Evolutionary conservation across 2,329 filamentous ascomycete genomes (phyloP), one percentile per base, ranked within the genome.

Genomic region (Cladosporium halotolerans): DNA sequence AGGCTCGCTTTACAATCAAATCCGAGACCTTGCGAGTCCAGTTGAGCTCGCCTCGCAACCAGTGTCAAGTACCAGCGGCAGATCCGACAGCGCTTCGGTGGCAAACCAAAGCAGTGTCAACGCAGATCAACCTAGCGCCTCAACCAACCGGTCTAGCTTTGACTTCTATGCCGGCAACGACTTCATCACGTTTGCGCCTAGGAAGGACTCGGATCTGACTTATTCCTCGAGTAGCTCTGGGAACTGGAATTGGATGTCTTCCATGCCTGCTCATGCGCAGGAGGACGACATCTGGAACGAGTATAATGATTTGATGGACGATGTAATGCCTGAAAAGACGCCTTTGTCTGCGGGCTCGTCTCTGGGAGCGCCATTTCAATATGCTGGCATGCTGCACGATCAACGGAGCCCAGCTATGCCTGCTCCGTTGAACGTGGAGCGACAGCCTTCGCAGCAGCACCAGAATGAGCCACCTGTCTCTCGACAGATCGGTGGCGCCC

Each of bases 241-340:
- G 0, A 70, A 79, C 11, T 73, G 78, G 47, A 82, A 79, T 52
- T 83, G 60, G 60, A 54, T 62, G 51, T 51, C 58, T 9, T 40
- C 54, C 13, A 40, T 56, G 47, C 45, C 45, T 18, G 45, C 58
- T n/a, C 57, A 44, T 44, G 60, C 56, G 4, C 62, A 64, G 34
- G 88, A 95, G 59, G 92, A 96, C 62, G 92, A 96, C 65, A 80
- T 96, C 1, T 97, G 92, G 92, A 85, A 91, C 48, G 92, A 95
- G 70, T 96, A 95, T 65, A 85, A 97, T 60, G 92, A 96, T 62
- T 74, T 96, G 10, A 80, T 96, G 51, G 87, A 88, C 49, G 84
- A 88, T 54, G 78, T 83, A 9, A 78, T 81, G 46, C 79, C 77
- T 4, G 72, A 76, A 7, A 70, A 74, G 57, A 70, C 70, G 1